These are phyloP conservation scores for Pestalotiopsis sp. DNA, from an alignment of 2,329 filamentous ascomycete species.

Conservation along the genomic window DNA sequence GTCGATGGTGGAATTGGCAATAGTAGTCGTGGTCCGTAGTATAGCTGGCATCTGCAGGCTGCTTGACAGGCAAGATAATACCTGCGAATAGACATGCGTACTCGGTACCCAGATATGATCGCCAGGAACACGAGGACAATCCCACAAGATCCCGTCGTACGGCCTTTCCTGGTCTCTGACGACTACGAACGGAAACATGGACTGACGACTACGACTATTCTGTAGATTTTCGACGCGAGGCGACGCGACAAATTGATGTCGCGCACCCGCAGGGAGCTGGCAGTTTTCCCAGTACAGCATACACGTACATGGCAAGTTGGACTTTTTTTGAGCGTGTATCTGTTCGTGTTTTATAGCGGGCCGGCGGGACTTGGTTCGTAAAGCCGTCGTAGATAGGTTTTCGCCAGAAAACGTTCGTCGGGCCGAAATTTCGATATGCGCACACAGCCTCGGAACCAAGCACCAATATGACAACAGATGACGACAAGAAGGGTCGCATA, in stretches of 20 bases:
- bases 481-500: slow-evolving; percentile 2
- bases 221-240: neutral
- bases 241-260: neutral
- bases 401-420: neutral
- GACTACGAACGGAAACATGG: neutral
- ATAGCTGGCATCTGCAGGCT: too few relatives aligned
- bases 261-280: neutral
- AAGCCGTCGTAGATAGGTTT: neutral
- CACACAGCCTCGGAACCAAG: slow-evolving; percentile 4
- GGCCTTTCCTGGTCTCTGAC: neutral
- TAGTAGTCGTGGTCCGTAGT: too few relatives aligned
- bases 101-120: neutral
- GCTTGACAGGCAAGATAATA: neutral
- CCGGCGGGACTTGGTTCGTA: neutral
- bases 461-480: neutral
- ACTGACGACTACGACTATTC: neutral
- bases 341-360: neutral
- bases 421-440: slow-evolving; percentile 6
- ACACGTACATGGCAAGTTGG: neutral
- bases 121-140: neutral
- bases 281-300: neutral
- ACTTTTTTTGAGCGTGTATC: neutral
- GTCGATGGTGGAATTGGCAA: neutral
- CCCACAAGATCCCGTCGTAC: neutral
- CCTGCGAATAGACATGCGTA: neutral